Conservation (phyloP, 352 stramenopile species). For the Peronospora farinosa region DNA sequence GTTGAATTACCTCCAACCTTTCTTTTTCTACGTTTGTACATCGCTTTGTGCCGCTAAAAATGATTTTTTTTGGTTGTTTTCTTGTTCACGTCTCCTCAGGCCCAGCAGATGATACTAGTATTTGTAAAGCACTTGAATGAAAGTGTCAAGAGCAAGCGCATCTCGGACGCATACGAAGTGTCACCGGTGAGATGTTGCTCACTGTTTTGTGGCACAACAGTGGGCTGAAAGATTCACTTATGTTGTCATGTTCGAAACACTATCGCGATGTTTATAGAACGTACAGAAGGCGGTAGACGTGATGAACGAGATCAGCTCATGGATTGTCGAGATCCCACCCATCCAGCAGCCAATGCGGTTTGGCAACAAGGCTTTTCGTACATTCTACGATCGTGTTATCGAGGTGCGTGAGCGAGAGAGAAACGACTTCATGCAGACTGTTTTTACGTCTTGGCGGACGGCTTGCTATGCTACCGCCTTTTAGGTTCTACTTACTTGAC, state of each 20-base stretch:
- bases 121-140: conserved; percentile 82
- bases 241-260: conserved; percentile 1
- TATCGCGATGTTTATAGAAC: conserved; percentile 37
- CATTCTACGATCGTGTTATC: conserved; percentile 79
- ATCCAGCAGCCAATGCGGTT: conserved; percentile 92
- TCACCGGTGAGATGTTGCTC: conserved; percentile 42
- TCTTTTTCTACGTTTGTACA: neutral
- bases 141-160: conserved; percentile 54
- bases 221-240: conserved; percentile 1
- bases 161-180: conserved; percentile 58
- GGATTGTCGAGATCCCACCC: conserved; percentile 89
- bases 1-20: neutral
- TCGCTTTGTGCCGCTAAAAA: conserved; percentile 3
- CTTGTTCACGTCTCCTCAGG: conserved; percentile 25
- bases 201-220: neutral
- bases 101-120: conserved; percentile 74
- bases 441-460: neutral
- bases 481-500: neutral
- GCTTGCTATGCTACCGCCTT: neutral
- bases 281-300: conserved; percentile 61
- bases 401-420: conserved; percentile 36
- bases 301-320: conserved; percentile 62
- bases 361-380: conserved; percentile 92
- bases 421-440: neutral
- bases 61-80: conserved; percentile 6